Base-by-base conservation (phyloP, 352 stramenopile species). In the Thalassiosira livingstoniorum region DNA sequence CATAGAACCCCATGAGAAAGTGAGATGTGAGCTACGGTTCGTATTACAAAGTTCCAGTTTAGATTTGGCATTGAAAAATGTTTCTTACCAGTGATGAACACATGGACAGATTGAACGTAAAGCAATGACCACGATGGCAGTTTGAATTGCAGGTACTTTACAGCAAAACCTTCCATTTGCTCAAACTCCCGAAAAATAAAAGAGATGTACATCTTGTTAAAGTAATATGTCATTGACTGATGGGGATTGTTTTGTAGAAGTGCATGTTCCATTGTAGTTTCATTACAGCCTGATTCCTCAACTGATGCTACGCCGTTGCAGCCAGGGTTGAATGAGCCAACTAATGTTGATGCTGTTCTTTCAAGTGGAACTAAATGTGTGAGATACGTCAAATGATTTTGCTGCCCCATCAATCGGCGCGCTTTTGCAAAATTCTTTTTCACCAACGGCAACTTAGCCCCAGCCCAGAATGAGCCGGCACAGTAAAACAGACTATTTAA, bases 181-280 rank as follows among this genome's bases (percentile, higher is more conserved):
- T 78, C 70, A 37, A 57, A 78, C 21, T 78, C 31, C 34, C 70
- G 43, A 45, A 71, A 71, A 29, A 78, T 78, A 21, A 71, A 78
- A 55, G 35, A 42, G n/a, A 78, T 55, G 25, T 66, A 66, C 53
- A 66, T 61, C 35, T 71, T 53, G 23, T 78, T 32, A 37, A 72
- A 66, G 42, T 53, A 45, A 55, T 43, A 57, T 34, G 23, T 13
- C 0, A 57, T 42, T 65, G 60, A 23, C 13, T 11, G 11, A 27
- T 29, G n/a, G 27, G 47, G 47, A 58, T 58, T 58, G 21, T 58
- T 58, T 15, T 27, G n/a, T n/a, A n/a, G n/a, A n/a, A 11, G 11
- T 58, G 47, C 7, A 47, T 47, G 21, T 25, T 27, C 47, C 11
- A 23, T 11, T 29, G 10, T 29, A n/a, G 21, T n/a, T 58, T 7